Percentiles rank a stretch among this genome's conserved stretches.
phyloP scores from a whole-genome alignment of 768 basidiomycete species.

The Mycena galopus region DNA sequence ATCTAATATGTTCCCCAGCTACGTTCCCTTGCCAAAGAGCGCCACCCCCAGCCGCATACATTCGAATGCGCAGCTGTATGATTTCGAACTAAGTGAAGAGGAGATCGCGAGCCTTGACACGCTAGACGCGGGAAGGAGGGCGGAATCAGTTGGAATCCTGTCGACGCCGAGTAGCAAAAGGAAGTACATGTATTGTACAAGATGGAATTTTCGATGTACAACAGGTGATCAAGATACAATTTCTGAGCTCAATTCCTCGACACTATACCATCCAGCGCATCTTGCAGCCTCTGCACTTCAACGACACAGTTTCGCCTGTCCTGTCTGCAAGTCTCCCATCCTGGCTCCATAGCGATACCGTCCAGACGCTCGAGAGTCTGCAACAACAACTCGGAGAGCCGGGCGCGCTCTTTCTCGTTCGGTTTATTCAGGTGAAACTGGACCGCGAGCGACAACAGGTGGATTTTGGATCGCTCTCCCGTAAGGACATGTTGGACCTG shows the following conservation, averaged over 20 bases:
- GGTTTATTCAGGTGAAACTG: constrained; percentile 9
- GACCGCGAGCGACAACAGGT: constrained; percentile 6
- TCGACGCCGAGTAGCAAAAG: constrained; percentile 59
- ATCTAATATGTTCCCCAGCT: constrained; percentile 58
- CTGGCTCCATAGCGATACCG: constrained; percentile 72
- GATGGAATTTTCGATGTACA: neutral
- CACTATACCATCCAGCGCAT: constrained; percentile 61
- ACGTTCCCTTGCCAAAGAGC: constrained; percentile 87
- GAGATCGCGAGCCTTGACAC: constrained; percentile 77
- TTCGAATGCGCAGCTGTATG: constrained; percentile 80
- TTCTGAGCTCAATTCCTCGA: neutral
- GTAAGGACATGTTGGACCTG: neutral
- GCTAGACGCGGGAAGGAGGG: constrained; percentile 82
- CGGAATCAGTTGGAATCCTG: constrained; percentile 88
- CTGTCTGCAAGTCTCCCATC: constrained; percentile 22
- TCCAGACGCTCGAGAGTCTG: constrained; percentile 68
- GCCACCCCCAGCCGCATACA: constrained; percentile 76
- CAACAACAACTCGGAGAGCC: constrained; percentile 20
- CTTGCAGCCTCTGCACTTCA: constrained; percentile 54
- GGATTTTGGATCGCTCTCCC: constrained; percentile 10
- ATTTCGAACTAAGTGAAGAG: constrained; percentile 75
- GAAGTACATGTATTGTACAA: neutral
- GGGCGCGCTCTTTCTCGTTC: constrained; percentile 19
- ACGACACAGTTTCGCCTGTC: constrained; percentile 14
- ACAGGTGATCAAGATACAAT: constrained; percentile 12